Conservation (phyloP, 2,329 filamentous ascomycete species). For the Aureobasidium sp. region DNA sequence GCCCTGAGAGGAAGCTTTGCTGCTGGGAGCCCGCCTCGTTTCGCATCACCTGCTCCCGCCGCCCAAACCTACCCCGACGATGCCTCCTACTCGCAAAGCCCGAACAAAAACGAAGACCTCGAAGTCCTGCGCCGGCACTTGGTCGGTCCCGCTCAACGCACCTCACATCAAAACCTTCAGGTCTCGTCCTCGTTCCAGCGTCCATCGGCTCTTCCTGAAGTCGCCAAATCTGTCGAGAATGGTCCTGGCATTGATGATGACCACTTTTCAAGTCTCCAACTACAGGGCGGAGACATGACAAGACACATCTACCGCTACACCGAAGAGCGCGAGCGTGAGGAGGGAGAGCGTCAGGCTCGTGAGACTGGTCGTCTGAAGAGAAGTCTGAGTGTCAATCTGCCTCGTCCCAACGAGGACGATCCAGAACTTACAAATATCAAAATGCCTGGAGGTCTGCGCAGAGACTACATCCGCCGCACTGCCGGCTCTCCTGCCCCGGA, state of each 20-base stretch:
- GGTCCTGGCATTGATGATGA: conserved; percentile 37
- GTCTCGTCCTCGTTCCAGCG: conserved; percentile 19
- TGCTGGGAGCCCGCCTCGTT: conserved; percentile 57
- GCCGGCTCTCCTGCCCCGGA: conserved; percentile 47
- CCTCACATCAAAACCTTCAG: conserved; percentile 24
- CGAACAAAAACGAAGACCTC: conserved; percentile 72
- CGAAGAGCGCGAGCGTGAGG: conserved; percentile 74
- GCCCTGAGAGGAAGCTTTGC: conserved; percentile 68
- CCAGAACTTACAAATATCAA: conserved; percentile 86
- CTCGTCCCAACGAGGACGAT: conserved; percentile 68
- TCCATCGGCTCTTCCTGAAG: conserved; percentile 16
- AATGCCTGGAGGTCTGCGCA: conserved; percentile 84
- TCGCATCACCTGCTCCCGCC: conserved; percentile 44
- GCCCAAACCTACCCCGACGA: conserved; percentile 42
- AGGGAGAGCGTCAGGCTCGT: conserved; percentile 60
- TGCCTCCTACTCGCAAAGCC: conserved; percentile 43
- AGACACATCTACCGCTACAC: conserved; percentile 95
- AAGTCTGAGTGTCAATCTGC: conserved; percentile 79
- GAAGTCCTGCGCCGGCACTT: conserved; percentile 87
- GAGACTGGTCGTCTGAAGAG: conserved; percentile 54
- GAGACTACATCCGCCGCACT: conserved; percentile 75
- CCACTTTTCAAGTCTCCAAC: conserved; percentile 84
- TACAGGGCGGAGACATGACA: conserved; percentile 93
- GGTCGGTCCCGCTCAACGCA: conserved; percentile 54
- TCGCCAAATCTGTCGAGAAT: conserved; percentile 20